Conservation (phyloP, 148 eudicot species). For the Hydrangea macrophylla region DNA sequence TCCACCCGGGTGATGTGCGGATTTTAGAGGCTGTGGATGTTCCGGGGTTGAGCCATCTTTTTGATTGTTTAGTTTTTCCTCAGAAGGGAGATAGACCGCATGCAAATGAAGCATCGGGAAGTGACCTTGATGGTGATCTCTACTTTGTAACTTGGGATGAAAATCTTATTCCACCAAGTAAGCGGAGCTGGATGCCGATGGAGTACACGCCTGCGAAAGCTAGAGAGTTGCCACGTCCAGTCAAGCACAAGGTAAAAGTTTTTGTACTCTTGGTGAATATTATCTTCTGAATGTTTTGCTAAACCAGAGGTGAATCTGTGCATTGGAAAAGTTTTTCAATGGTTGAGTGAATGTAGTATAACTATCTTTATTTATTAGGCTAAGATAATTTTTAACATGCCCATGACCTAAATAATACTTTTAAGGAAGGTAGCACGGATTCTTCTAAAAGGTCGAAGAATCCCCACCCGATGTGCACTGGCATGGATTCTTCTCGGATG, state of each 20-base stretch:
- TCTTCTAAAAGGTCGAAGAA: too few relatives aligned
- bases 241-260: constrained; percentile 57
- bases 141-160: constrained; percentile 92
- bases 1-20: constrained; percentile 92
- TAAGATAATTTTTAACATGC: too few relatives aligned
- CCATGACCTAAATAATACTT: too few relatives aligned
- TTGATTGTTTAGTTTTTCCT: constrained; percentile 81
- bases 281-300: background rate
- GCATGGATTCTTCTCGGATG: too few relatives aligned
- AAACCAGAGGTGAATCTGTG: too few relatives aligned
- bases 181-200: constrained; percentile 77
- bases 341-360: too few relatives aligned
- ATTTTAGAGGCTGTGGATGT: constrained; percentile 75
- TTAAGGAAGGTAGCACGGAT: too few relatives aligned
- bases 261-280: background rate
- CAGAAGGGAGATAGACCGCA: constrained; percentile 92
- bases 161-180: constrained; percentile 76
- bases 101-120: constrained; percentile 88
- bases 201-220: constrained; percentile 62
- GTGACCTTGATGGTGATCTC: constrained; percentile 93
- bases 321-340: too few relatives aligned
- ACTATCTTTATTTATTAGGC: too few relatives aligned
- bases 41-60: constrained; percentile 65
- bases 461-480: too few relatives aligned
- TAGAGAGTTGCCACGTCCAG: constrained; percentile 37